Base-by-base conservation (phyloP, 192 early-diverging fungal genomes). In the Phycomyces blakesleeanus region DNA sequence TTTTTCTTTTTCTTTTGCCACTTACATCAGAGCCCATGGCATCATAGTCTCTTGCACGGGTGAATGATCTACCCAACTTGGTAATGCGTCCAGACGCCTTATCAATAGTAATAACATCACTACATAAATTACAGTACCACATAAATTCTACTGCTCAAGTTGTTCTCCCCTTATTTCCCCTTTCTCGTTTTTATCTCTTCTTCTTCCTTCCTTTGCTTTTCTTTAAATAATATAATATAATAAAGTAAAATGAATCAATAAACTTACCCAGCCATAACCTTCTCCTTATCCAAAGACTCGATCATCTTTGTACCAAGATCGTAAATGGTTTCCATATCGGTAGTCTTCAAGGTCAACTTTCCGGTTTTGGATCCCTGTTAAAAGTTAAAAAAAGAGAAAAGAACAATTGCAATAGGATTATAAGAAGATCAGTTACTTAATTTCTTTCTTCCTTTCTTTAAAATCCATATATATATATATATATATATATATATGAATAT, bases 291-390 rank as follows among this genome's bases (percentile, higher is more conserved):
- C 68, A 99, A 73, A 20, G 93, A 84, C 52, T 93, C 92, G 72
- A 99, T 97, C 96, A 99, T 97, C 77, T 99, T 99, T 64, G 96
- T 90, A 8, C 96, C 97, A 62, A 99, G 74, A 74, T 99, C 97
- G 60, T 98, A 99, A 60, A 99, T 90, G 34, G 97, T 99, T 75
- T 99, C 97, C 97, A 99, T 99, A 47, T 99, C 97, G 18, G 96
- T 99, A 25, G 97, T 99, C 81, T 99, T 99, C 34, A 98, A 75
- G 55, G 96, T 99, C 51, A 99, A 78, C 77, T 99, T 99, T 20
- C 97, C 97, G 0, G 92, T 91, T 82, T 98, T 97, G 55, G 92
- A 88, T 4, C 88, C 89, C 91, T 93, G 64, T 11, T 26, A 29
- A 51, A n/a, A n/a, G n/a, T n/a, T n/a, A n/a, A n/a, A n/a, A n/a